These are phyloP conservation scores for Saccharomycopsis sp. DNA, from an alignment of 805 yeast species.

Conservation along the genomic window DNA sequence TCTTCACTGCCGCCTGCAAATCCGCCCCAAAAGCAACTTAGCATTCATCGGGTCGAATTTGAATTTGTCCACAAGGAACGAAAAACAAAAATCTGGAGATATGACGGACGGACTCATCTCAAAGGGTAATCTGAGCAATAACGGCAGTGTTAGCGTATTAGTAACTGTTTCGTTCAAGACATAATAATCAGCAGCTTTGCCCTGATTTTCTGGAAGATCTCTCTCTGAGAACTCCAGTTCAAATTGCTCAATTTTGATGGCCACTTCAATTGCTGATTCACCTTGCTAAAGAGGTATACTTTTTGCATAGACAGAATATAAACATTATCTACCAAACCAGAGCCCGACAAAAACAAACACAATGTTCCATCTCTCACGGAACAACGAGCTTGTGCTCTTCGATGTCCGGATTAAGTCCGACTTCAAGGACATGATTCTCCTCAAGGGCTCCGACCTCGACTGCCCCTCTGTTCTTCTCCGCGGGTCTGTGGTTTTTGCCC, in stretches of 20 bases:
- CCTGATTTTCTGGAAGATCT: no score
- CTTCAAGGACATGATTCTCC: constrained; percentile 56
- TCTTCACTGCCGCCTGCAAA: not conserved
- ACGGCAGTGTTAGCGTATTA: not conserved
- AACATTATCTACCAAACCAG: no score
- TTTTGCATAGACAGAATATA: no score
- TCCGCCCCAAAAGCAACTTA: not conserved
- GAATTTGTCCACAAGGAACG: not conserved
- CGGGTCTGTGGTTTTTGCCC: constrained; percentile 68
- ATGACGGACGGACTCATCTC: not conserved
- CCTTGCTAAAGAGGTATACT: not conserved
- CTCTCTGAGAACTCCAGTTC: not conserved
- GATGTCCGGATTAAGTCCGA: constrained; percentile 28
- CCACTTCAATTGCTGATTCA: not conserved
- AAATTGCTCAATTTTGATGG: not conserved
- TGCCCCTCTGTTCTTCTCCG: constrained; percentile 67
- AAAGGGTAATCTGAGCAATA: not conserved
- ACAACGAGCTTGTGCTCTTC: constrained; percentile 7
- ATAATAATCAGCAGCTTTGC: no score
- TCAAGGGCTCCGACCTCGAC: constrained; percentile 70
- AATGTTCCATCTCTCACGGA: constrained; percentile 4
- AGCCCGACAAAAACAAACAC: no score
- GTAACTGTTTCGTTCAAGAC: not conserved
- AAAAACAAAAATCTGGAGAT: not conserved
- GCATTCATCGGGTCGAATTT: no score